Conservation (phyloP, 2,329 filamentous ascomycete genomes). For the Fusarium sp. region DNA sequence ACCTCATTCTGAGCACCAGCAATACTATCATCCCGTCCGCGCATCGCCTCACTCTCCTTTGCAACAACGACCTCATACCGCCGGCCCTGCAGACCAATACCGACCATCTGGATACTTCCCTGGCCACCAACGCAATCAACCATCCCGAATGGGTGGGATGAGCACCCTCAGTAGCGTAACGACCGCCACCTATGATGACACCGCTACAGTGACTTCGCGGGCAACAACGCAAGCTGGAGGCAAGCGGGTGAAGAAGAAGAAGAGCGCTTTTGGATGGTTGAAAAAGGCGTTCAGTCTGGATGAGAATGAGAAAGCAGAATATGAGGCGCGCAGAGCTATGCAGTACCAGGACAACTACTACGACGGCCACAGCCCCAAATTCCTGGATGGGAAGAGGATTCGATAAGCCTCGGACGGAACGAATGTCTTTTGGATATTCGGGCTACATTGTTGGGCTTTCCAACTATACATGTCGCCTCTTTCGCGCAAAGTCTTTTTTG, state of each 20-base stretch:
- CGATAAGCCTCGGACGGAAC: slow-evolving; percentile 38
- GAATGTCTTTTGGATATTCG: slow-evolving; percentile 17
- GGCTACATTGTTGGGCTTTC: slow-evolving; percentile 1
- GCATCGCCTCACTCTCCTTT: slow-evolving; percentile 76
- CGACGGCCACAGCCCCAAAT: slow-evolving; percentile 66
- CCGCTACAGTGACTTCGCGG: slow-evolving; percentile 47
- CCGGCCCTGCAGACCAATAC: slow-evolving; percentile 54
- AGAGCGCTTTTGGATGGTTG: slow-evolving; percentile 77
- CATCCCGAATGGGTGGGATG: slow-evolving; percentile 68
- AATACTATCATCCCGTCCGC: slow-evolving; percentile 74
- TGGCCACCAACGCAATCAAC: slow-evolving; percentile 63
- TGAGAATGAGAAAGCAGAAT: slow-evolving; percentile 74
- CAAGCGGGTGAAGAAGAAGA: slow-evolving; percentile 74
- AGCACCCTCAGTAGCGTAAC: slow-evolving; percentile 72
- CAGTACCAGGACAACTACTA: slow-evolving; percentile 65
- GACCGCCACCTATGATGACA: slow-evolving; percentile 61
- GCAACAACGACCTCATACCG: slow-evolving; percentile 72
- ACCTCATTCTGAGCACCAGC: slow-evolving; percentile 58
- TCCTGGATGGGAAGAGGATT: slow-evolving; percentile 70
- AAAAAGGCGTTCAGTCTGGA: slow-evolving; percentile 78
- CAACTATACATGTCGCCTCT: slow-evolving; percentile 19
- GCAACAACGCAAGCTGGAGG: slow-evolving; percentile 51
- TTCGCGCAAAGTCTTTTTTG: slow-evolving; percentile 38
- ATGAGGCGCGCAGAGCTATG: slow-evolving; percentile 69
- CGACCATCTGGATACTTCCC: slow-evolving; percentile 54